Conservation (phyloP, 129 eudicot species). For the Escallonia herrerae region DNA sequence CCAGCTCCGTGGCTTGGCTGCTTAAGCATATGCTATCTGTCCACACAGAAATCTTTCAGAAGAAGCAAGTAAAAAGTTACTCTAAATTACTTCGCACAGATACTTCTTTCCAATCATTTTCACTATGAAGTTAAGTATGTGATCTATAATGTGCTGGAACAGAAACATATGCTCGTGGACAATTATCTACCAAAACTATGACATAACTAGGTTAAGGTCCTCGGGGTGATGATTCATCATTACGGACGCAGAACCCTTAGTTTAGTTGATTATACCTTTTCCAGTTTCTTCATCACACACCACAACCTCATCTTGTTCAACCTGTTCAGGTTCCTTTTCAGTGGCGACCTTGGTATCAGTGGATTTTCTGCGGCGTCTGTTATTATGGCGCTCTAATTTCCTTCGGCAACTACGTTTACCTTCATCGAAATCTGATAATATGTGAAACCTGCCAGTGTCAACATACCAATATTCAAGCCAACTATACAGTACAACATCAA, state of each 20-base stretch:
- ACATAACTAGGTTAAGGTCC: too few species aligned
- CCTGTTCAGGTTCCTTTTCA: constrained; percentile 34
- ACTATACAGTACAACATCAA: neutral
- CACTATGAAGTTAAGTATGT: too few species aligned
- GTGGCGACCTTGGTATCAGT: constrained; percentile 41
- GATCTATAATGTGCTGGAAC: too few species aligned
- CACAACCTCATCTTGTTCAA: constrained; percentile 35
- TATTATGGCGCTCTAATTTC: constrained; percentile 87
- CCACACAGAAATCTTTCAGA: neutral
- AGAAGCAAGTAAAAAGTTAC: too few species aligned
- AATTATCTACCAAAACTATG: too few species aligned
- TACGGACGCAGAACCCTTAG: neutral
- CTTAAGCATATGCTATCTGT: constrained; percentile 36
- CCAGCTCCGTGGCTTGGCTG: constrained; percentile 49
- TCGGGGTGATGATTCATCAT: too few species aligned
- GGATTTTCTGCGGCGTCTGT: constrained; percentile 78
- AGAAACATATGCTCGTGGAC: too few species aligned
- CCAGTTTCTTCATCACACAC: constrained; percentile 50
- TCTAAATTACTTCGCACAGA: too few species aligned
- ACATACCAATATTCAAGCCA: neutral
- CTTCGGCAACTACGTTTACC: constrained; percentile 98
- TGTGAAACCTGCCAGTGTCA: constrained; percentile 65
- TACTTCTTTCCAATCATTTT: too few species aligned
- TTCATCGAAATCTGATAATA: constrained; percentile 90
- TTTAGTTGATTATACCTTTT: constrained; percentile 44